These are phyloP conservation scores for Myotisia sp. DNA, from an alignment of 2,329 filamentous ascomycete genomes.

Conservation along the genomic window DNA sequence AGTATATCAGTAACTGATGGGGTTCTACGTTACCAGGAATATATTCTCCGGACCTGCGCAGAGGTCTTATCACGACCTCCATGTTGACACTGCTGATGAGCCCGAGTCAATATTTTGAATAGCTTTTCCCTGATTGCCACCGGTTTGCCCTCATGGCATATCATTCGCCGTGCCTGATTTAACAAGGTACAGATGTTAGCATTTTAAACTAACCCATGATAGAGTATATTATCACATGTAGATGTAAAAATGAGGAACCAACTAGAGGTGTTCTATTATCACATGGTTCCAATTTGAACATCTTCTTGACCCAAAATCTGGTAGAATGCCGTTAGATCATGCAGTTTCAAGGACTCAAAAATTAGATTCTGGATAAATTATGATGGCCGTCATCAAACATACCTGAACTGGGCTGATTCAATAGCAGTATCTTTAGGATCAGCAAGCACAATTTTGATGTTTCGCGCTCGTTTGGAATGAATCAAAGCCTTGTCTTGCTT, in stretches of 20 bases:
- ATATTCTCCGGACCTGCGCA: slow-evolving; percentile 36
- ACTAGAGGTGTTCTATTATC: slow-evolving; percentile 28
- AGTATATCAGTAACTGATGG: not conserved
- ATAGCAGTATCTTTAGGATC: slow-evolving; percentile 38
- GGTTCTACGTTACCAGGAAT: slow-evolving; percentile 34
- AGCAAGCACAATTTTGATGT: slow-evolving; percentile 34
- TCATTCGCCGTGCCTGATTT: slow-evolving; percentile 27
- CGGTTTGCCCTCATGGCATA: slow-evolving; percentile 39
- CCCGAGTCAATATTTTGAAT: slow-evolving; percentile 37
- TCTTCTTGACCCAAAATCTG: slow-evolving; percentile 41
- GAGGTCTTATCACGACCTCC: slow-evolving; percentile 41
- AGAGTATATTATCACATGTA: slow-evolving; percentile 4
- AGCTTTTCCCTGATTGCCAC: slow-evolving; percentile 39
- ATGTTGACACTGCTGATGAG: slow-evolving; percentile 38
- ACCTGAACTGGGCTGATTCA: slow-evolving; percentile 39
- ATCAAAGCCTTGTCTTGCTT: slow-evolving; percentile 41
- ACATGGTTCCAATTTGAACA: slow-evolving; percentile 35
- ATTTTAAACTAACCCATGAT: not conserved
- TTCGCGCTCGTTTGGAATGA: slow-evolving; percentile 33
- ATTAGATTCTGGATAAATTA: not conserved
- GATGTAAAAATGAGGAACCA: slow-evolving; percentile 13
- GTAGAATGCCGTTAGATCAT: slow-evolving; percentile 3
- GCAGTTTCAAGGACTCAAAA: not conserved
- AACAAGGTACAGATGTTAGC: slow-evolving; percentile 5
- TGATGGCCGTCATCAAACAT: slow-evolving; percentile 5